phyloP scores from a whole-genome alignment of 2,329 filamentous ascomycete genomes.

The Botrytis paeoniae region DNA sequence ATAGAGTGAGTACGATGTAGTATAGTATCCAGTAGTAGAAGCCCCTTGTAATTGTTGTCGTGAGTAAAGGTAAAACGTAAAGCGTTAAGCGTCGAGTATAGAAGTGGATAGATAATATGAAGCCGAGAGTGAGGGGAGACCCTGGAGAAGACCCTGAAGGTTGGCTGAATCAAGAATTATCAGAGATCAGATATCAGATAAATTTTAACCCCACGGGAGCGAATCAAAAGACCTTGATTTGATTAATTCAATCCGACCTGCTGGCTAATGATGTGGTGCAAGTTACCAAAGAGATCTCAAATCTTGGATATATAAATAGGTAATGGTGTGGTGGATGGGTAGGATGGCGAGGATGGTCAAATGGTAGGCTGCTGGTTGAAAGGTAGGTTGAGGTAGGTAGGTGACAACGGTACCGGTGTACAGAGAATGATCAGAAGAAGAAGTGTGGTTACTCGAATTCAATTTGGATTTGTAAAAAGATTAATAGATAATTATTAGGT shows the following conservation, averaged over 20 bases:
- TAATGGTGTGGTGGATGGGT: background rate
- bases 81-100: too few relatives aligned
- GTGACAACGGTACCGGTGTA: too few relatives aligned
- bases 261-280: background rate
- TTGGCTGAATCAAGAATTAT: background rate
- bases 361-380: background rate
- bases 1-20: background rate
- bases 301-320: background rate
- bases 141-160: background rate
- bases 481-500: background rate
- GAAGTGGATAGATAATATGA: background rate
- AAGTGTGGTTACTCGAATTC: background rate
- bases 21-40: too few relatives aligned
- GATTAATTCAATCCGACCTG: background rate
- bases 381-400: background rate
- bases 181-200: background rate
- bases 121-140: background rate
- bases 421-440: background rate
- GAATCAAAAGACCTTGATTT: background rate
- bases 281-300: slow-evolving; percentile 1
- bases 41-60: background rate
- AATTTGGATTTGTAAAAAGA: background rate
- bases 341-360: background rate
- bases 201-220: background rate
- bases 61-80: too few relatives aligned